A percentile compares a stretch with the other conserved stretches of the same genome.
Conservation (phyloP, 2,329 filamentous ascomycete species). For the Venturia pyrina region DNA sequence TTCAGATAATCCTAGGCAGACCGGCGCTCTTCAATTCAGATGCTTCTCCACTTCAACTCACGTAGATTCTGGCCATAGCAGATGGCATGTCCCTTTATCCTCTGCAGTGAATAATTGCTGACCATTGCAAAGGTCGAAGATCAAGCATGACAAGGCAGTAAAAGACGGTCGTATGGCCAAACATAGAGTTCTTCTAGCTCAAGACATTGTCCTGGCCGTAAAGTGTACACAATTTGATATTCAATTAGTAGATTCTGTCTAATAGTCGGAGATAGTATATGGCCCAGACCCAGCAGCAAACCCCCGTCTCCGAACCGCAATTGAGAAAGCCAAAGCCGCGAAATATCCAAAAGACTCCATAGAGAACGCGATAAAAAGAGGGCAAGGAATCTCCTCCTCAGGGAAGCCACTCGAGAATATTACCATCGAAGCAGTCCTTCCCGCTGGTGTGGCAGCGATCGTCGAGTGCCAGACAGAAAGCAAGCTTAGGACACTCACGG, state of each 20-base stretch:
- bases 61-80: not conserved
- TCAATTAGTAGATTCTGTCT: not conserved
- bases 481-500: conserved; percentile 61
- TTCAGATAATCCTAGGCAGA: not conserved
- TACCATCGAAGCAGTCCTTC: conserved; percentile 71
- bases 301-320: conserved; percentile 60
- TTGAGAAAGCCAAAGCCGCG: conserved; percentile 71
- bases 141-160: conserved; percentile 87
- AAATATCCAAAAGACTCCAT: conserved; percentile 78
- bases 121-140: conserved; percentile 76
- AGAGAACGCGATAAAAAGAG: conserved; percentile 75
- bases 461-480: conserved; percentile 81
- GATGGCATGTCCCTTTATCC: not conserved
- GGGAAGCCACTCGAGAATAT: conserved; percentile 69
- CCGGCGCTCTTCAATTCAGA: not conserved
- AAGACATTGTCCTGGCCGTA: conserved; percentile 64
- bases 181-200: conserved; percentile 56
- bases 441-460: conserved; percentile 62
- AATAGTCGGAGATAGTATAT: conserved; percentile 44
- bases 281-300: conserved; percentile 67
- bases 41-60: not conserved
- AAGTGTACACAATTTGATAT: conserved; percentile 46
- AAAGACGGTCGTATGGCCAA: conserved; percentile 71
- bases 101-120: not conserved
- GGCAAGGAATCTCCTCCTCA: conserved; percentile 69